These are phyloP conservation scores for Pseudotsuga menziesii DNA, from an alignment of 75 land plant species.

Conservation along the genomic window DNA sequence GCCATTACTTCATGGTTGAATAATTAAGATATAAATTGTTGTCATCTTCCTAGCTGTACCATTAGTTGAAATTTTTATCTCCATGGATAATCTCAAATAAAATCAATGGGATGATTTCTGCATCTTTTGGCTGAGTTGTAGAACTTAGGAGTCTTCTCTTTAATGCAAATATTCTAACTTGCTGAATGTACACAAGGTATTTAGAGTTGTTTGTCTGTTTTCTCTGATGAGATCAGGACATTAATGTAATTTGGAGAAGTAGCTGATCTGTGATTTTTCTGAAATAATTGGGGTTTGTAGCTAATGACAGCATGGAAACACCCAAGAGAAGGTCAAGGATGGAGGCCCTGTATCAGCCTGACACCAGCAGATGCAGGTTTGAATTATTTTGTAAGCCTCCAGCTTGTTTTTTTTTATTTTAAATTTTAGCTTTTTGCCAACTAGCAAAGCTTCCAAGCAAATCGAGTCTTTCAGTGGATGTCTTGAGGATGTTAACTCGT, in stretches of 20 bases:
- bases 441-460: neutral
- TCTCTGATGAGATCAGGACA: neutral
- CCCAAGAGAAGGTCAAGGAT: slow-evolving; percentile 9
- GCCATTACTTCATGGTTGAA: neutral
- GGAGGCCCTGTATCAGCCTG: slow-evolving; percentile 6
- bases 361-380: slow-evolving; percentile 8
- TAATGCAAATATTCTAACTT: neutral
- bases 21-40: neutral
- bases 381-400: slow-evolving; percentile 8
- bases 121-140: neutral
- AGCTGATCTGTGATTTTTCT: neutral
- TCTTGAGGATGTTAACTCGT: neutral
- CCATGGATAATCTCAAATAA: neutral
- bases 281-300: slow-evolving; percentile 2
- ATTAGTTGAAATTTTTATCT: neutral
- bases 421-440: neutral
- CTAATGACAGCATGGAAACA: slow-evolving; percentile 6
- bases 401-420: neutral
- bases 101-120: neutral
- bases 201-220: slow-evolving; percentile 1
- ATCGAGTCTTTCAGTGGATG: neutral
- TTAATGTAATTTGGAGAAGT: neutral
- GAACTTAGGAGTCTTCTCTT: neutral
- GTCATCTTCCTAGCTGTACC: neutral
- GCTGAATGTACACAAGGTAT: neutral